Conservation (phyloP, 768 basidiomycete species). For the Mrakia frigida region DNA sequence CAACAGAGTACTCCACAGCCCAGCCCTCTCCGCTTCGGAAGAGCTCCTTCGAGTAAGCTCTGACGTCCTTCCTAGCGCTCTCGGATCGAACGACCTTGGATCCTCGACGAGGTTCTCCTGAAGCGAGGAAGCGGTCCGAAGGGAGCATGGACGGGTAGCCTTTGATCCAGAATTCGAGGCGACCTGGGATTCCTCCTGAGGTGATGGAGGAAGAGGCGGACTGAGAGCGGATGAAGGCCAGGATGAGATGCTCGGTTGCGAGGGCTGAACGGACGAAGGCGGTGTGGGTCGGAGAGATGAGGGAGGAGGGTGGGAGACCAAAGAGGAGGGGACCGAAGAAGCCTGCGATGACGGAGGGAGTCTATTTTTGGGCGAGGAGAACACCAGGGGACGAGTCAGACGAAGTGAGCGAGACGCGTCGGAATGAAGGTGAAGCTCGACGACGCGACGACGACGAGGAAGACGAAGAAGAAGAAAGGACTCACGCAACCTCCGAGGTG, state of each 20-base stretch:
- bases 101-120: conserved; percentile 62
- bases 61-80: conserved; percentile 69
- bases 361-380: not conserved
- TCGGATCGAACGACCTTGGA: conserved; percentile 71
- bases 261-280: conserved; percentile 74
- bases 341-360: conserved; percentile 23
- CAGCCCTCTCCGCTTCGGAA: conserved; percentile 54
- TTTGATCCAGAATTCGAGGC: conserved; percentile 86
- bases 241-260: conserved; percentile 88
- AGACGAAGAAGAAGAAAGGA: conserved; percentile 42
- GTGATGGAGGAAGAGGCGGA: conserved; percentile 47
- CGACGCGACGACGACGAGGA: conserved; percentile 40
- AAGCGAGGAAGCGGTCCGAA: conserved; percentile 49
- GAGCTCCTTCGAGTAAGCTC: conserved; percentile 82
- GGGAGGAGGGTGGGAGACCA: conserved; percentile 59
- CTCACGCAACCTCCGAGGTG: conserved; percentile 29
- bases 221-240: conserved; percentile 81
- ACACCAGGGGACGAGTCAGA: too few relatives aligned
- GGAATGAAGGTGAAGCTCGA: not conserved
- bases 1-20: conserved; percentile 34
- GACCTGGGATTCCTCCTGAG: conserved; percentile 52
- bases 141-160: conserved; percentile 80
- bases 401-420: too few relatives aligned
- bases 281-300: conserved; percentile 53
- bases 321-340: conserved; percentile 63